Percentiles rank a stretch among this genome's conserved stretches.
phyloP scores from a whole-genome alignment of 495 filamentous ascomycete genomes.

The Niebla homalea region DNA sequence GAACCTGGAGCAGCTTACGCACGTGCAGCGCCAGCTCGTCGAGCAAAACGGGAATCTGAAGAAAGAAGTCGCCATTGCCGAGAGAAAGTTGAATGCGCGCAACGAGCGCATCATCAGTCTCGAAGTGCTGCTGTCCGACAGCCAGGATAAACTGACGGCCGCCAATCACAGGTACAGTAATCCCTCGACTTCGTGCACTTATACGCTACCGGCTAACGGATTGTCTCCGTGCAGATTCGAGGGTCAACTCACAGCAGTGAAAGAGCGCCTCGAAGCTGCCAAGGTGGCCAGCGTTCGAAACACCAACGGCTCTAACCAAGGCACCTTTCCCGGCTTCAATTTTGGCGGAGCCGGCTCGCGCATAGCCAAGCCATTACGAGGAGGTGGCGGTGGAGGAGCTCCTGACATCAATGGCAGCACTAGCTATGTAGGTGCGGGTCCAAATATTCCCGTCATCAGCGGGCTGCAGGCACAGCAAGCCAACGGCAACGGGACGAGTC shows the following conservation, averaged over 20 bases:
- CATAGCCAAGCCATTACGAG: constrained; percentile 93
- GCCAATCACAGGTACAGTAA: constrained; percentile 66
- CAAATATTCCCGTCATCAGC: constrained; percentile 13
- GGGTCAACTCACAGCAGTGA: constrained; percentile 88
- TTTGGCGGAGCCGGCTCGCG: constrained; percentile 62
- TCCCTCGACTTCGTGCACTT: not conserved
- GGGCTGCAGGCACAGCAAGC: constrained; percentile 34
- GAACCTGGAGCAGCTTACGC: constrained; percentile 93
- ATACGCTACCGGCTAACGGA: constrained; percentile 7
- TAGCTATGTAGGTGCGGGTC: constrained; percentile 7
- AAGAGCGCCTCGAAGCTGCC: constrained; percentile 91
- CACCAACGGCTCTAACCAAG: constrained; percentile 52
- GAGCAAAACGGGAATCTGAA: constrained; percentile 94
- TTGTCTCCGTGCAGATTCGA: constrained; percentile 59
- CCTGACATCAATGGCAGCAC: constrained; percentile 19
- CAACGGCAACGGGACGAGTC: constrained; percentile 5
- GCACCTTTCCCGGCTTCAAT: constrained; percentile 51
- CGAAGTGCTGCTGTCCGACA: constrained; percentile 85
- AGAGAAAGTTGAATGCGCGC: constrained; percentile 87
- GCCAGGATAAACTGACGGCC: constrained; percentile 89
- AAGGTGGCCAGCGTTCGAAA: constrained; percentile 63
- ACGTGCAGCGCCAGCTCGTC: constrained; percentile 92
- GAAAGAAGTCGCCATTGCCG: constrained; percentile 97
- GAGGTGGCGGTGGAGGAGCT: constrained; percentile 49
- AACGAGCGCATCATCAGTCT: constrained; percentile 93